Base-by-base conservation (phyloP, 805 yeast genomes). In the Kazachstania viticola region DNA sequence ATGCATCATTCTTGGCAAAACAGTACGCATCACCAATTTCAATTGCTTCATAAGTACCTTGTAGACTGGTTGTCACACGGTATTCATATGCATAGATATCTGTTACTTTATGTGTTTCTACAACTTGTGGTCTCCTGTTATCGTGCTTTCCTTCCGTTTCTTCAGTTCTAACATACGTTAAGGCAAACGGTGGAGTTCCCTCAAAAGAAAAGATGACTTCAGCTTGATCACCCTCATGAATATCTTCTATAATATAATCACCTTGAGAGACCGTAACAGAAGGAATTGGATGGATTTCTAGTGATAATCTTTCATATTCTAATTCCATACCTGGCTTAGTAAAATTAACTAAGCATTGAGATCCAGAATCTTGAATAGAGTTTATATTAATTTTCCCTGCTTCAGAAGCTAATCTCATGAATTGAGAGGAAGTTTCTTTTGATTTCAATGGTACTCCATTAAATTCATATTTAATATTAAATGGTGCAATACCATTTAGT, bases 211-310 rank as follows among this genome's bases (percentile, higher is more conserved):
- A 88, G 2, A 69, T 69, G 29, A 91, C 74, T 50, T 85, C 95
- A 1, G 93, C 87, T 48, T 80, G 82, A 42, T 91, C 98, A 29
- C 97, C 98, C 51, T 84, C 94, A 47, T 85, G 94, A 27, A 91
- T 81, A 53, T 83, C 88, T 48, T 77, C 87, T 34, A 77, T 71
- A 7, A 76, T 60, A 13, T 71, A 61, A 35, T 73, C 77, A n/a
- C 95, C 94, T 45, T 78, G 81, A 16, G 78, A 71, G 12, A 88
- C 75, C 37, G 79, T 85, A 12, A 88, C 95, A 0, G 94, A 77
- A 17, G 82, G 82, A 23, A 71, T 61, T n/a, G 66, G 70, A 41
- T 73, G 79, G 14, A 75, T 58, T 0, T 42, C 46, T 11, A 67
- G 54, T 3, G 61, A 41, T 7, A 65, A 42, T 13, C 46, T 54